Base-by-base conservation (phyloP, 2,329 filamentous ascomycete genomes). In the Colletotrichum coccodes region DNA sequence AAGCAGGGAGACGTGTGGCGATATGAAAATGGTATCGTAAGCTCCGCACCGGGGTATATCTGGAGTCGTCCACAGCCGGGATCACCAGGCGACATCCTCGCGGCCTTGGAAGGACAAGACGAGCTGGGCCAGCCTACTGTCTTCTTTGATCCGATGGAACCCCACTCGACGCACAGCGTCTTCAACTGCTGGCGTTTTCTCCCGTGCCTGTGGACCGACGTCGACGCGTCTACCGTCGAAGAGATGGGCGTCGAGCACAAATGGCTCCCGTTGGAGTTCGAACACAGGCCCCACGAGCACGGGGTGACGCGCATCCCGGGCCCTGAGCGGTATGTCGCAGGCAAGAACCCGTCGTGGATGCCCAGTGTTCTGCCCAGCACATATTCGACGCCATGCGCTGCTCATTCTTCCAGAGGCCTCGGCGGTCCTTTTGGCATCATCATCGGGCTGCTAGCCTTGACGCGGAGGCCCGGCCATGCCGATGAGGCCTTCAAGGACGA, bases 381-480 rank as follows among this genome's bases (percentile, higher is more conserved):
- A 1, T 83, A 80, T 64, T 42, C 21, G 74, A 74, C 36, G 72
- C 73, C 44, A 0, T 3, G 9, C 3, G 16, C 40, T 6, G 9
- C 64, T 1, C 72, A 57, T 3, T 50, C 6, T 0, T 82, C 81
- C 0, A 21, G 6, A 0, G 81, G 81, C 0, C 76, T 84, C 1
- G 75, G 77, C 1, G 82, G 82, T 18, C 76, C 81, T n/a, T 60
- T 84, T 14, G 72, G 76, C 4, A 76, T 82, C 7, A 71, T 84
- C 12, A 71, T 84, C 4, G 82, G 77, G 1, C 70, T 84, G n/a
- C 82, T 83, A 79, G 80, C 79, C 1, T 77, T 52, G 11, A 52
- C 47, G 42, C 68, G n/a, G 36, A 47, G n/a, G 18, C 54, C 53
- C 5, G 54, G 59, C 5, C 59, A 58, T 1, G 34, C 59, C 6